Conservation (phyloP, 164 flowering plant genomes). For the Dillenia suffruticosa region DNA sequence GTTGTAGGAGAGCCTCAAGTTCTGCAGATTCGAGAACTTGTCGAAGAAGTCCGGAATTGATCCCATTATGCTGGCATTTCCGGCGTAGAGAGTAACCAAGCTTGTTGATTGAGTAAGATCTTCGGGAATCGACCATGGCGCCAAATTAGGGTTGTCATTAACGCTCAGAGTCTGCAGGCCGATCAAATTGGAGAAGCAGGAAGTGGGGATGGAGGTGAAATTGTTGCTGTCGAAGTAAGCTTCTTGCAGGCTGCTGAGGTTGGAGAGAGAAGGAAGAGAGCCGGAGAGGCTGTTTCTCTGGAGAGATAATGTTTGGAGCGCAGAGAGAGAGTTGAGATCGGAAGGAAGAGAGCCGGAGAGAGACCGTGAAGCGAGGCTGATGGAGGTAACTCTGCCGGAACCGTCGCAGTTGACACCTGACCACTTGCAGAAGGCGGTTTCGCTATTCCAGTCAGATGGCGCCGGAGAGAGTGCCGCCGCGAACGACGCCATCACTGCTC, state of each 20-base stretch:
- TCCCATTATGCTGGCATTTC: conserved; percentile 31
- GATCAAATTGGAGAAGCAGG: conserved; percentile 34
- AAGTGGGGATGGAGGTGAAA: conserved; percentile 34
- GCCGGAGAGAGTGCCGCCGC: conserved; percentile 15
- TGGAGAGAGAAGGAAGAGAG: conserved; percentile 39
- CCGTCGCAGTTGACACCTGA: conserved; percentile 37
- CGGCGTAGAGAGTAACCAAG: conserved; percentile 24
- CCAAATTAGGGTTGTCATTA: conserved; percentile 22
- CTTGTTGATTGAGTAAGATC: conserved; percentile 22
- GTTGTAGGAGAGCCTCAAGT: conserved; percentile 44
- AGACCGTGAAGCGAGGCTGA: conserved; percentile 30
- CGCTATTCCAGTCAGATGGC: conserved; percentile 38
- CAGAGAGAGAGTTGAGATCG: conserved; percentile 29
- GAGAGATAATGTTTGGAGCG: conserved; percentile 36
- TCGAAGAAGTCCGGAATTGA: conserved; percentile 43
- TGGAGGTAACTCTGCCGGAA: conserved; percentile 31
- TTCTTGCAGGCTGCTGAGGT: conserved; percentile 24
- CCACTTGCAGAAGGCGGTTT: conserved; percentile 39
- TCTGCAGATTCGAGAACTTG: conserved; percentile 27
- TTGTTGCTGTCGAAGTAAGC: conserved; percentile 35
- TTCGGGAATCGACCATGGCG: conserved; percentile 34
- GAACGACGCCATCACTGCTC: conserved; percentile 32
- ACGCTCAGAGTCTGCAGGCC: conserved; percentile 31
- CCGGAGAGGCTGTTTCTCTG: conserved; percentile 45
- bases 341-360: conserved; percentile 46